Conservation (phyloP, 345 rosid species). For the Citrus cavaleriei region DNA sequence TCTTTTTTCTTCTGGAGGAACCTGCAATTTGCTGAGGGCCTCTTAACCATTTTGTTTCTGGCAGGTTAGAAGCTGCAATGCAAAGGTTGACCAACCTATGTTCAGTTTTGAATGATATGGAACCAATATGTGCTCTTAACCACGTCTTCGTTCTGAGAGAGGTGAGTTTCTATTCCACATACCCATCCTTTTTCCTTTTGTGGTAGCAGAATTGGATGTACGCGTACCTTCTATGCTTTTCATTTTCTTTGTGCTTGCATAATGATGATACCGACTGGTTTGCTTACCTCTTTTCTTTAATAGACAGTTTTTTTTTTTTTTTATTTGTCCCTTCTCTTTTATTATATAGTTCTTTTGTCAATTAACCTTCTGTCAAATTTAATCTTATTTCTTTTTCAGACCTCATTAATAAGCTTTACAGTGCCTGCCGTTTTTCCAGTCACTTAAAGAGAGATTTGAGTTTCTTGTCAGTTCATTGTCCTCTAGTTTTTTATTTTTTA, state of each 20-base stretch:
- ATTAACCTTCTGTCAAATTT: neutral
- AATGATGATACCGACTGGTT: neutral
- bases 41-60: constrained; percentile 18
- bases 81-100: constrained; percentile 95
- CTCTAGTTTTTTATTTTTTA: neutral
- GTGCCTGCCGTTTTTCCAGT: neutral
- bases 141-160: constrained; percentile 96
- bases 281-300: neutral
- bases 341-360: neutral
- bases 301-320: neutral
- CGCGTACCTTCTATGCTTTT: neutral
- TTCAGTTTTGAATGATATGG: constrained; percentile 96
- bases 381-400: neutral
- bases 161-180: constrained; percentile 43
- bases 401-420: neutral
- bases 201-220: neutral
- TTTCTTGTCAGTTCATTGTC: neutral
- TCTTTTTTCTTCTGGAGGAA: constrained; percentile 5
- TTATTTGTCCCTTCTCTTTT: no score
- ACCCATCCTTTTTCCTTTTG: neutral
- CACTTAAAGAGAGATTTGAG: neutral
- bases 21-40: neutral
- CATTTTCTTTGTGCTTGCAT: neutral
- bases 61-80: constrained; percentile 99
- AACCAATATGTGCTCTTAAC: constrained; percentile 95